Percentiles rank a stretch among this genome's conserved stretches.
Conservation (phyloP, 345 rosid genomes). For the Eucalyptus leucophloia region DNA sequence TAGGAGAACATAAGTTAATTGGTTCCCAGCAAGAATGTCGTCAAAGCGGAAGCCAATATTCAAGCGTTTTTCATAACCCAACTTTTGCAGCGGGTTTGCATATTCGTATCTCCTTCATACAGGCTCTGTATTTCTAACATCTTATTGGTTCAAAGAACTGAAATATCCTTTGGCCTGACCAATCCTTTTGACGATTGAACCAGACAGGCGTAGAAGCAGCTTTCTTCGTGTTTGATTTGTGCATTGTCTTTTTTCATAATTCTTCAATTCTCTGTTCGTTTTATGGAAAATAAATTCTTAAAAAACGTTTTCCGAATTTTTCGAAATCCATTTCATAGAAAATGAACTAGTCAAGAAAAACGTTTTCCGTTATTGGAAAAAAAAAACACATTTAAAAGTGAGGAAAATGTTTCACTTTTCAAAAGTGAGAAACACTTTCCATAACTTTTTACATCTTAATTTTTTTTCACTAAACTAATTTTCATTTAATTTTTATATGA, state of each 20-base stretch:
- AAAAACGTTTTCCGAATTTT: too few species aligned
- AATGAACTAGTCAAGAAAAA: too few species aligned
- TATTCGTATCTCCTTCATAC: background rate
- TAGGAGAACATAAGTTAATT: background rate
- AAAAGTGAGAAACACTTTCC: too few species aligned
- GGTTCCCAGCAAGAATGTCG: background rate
- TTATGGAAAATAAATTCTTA: too few species aligned
- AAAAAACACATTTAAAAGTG: too few species aligned
- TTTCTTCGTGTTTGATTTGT: background rate
- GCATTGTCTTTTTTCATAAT: background rate
- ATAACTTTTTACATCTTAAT: too few species aligned
- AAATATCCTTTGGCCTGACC: background rate
- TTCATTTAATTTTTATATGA: too few species aligned
- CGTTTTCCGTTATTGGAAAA: rapidly evolving
- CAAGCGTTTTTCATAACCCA: too few species aligned
- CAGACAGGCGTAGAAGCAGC: background rate
- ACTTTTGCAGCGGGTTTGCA: too few species aligned
- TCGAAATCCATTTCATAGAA: rapidly evolving
- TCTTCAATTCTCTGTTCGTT: background rate
- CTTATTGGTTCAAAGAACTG: background rate
- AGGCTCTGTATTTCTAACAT: background rate
- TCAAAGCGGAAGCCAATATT: background rate
- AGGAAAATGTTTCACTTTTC: too few species aligned
- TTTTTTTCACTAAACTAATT: too few species aligned
- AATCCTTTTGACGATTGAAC: background rate